Conservation (phyloP, 164 flowering plant genomes). For the Kalanchoe fedtschenkoi region DNA sequence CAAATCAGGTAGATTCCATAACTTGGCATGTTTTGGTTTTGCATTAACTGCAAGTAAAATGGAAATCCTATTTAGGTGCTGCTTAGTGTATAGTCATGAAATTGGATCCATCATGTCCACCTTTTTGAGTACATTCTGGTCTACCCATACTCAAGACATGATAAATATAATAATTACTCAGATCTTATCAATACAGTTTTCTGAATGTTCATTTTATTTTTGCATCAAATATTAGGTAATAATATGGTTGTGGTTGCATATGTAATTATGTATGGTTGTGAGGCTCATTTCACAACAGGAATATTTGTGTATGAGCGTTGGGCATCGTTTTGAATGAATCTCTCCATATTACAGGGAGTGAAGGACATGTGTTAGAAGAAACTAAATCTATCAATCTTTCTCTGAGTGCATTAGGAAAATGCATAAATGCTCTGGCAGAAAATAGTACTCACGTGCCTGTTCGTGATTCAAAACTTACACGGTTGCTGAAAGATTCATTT, state of each 20-base stretch:
- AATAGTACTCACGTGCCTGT: slow-evolving; percentile 93
- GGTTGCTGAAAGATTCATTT: slow-evolving; percentile 94
- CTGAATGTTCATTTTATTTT: background rate
- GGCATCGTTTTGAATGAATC: background rate
- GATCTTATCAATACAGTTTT: background rate
- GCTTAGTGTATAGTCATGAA: no score
- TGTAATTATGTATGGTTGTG: no score
- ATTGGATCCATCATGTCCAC: background rate
- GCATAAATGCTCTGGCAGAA: slow-evolving; percentile 98
- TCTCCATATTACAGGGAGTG: slow-evolving; percentile 59
- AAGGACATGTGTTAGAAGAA: slow-evolving; percentile 93
- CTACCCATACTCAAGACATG: background rate
- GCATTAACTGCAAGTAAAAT: background rate
- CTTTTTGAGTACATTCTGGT: no score
- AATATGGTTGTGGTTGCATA: background rate
- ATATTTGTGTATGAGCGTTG: background rate
- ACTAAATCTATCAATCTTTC: slow-evolving; percentile 97
- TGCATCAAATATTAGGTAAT: background rate
- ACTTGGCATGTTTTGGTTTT: background rate
- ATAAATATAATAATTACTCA: background rate
- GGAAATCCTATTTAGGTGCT: background rate
- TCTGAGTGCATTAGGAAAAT: slow-evolving; percentile 90
- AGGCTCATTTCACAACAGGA: no score
- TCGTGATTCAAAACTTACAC: slow-evolving; percentile 92
- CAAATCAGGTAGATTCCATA: slow-evolving; percentile 53